phyloP scores from a whole-genome alignment of 805 yeast species.

The Starmerella roubikii region DNA sequence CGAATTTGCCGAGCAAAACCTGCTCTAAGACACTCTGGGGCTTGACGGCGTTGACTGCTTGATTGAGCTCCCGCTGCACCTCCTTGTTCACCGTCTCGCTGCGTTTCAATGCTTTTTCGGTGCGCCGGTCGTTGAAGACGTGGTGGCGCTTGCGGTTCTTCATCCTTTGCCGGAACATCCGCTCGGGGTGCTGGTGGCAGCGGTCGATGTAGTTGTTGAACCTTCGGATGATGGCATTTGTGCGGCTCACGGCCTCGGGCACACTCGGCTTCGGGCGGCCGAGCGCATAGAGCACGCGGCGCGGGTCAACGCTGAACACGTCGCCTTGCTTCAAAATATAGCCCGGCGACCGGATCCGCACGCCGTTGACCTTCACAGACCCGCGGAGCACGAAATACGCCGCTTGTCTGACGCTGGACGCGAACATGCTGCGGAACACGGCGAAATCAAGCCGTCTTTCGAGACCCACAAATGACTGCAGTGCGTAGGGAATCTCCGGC shows the following conservation, averaged over 20 bases:
- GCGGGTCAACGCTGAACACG: conserved; percentile 72
- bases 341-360: conserved; percentile 62
- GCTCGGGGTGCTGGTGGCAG: conserved; percentile 44
- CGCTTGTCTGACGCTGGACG: conserved; percentile 87
- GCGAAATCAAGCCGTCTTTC: conserved; percentile 88
- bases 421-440: conserved; percentile 81
- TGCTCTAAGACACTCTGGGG: conserved; percentile 25
- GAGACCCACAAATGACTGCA: conserved; percentile 78
- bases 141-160: conserved; percentile 19
- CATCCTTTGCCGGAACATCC: conserved; percentile 34
- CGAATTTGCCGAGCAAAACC: conserved; percentile 21
- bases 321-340: conserved; percentile 74
- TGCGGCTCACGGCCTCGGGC: conserved; percentile 51
- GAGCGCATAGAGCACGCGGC: conserved; percentile 67
- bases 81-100: conserved; percentile 35
- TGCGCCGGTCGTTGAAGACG: conserved; percentile 16
- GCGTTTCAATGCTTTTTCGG: conserved; percentile 7
- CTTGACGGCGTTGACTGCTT: conserved; percentile 24
- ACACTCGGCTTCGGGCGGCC: conserved; percentile 75
- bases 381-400: conserved; percentile 74
- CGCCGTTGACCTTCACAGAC: conserved; percentile 75
- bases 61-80: conserved; percentile 32
- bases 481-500: conserved; percentile 56
- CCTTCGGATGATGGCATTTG: conserved; percentile 52
- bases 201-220: conserved; percentile 63